Base-by-base conservation (phyloP, 805 yeast genomes). In the Starmerella riodocensis region DNA sequence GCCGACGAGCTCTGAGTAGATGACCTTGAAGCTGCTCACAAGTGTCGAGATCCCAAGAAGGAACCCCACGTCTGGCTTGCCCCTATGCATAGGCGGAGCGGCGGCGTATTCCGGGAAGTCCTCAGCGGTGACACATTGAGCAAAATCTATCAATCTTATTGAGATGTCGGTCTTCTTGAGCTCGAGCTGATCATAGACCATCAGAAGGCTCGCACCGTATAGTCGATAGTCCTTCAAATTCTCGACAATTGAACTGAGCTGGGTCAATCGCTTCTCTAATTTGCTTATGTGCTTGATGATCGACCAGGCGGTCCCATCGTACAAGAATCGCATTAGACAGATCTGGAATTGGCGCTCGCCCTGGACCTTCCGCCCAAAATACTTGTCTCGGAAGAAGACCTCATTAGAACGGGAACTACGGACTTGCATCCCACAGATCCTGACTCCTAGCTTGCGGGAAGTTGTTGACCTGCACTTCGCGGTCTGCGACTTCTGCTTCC, bases 351-450 rank as follows among this genome's bases (percentile, higher is more conserved):
- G 81, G 52, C 66, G 62, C 0, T 95, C 94, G 11, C 70, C 71
- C 42, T 62, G 67, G 3, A 91, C 68, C 26, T 70, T 61, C 48
- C 99, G 71, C 2, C 99, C 99, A 60, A 78, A 88, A 59, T 91
- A 91, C 63, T 91, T 91, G 61, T 91, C 97, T 42, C 78, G 70
- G 49, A 77, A 74, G 43, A 80, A 69, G 45, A 73, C 81, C 32
- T 62, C 61, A 4, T 62, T 54, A 0, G 55, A 48, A 4, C 46
- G 46, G 6, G 61, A 51, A 52, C 79, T 74, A 78, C 85, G 79
- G 26, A 80, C 79, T 56, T 91, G 94, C 74, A 91, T 71, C 2
- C 99, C 99, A 62, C 99, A 91, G 12, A 91, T 73, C 39, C 99
- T 66, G 1, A 85, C 94, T 7, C 99, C 99, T 25, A 91, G 66